A percentile compares a stretch with the other conserved stretches of the same genome.
Evolutionary conservation across 2,329 filamentous ascomycete species (phyloP).

Genomic region (Colletotrichum kahawae): DNA sequence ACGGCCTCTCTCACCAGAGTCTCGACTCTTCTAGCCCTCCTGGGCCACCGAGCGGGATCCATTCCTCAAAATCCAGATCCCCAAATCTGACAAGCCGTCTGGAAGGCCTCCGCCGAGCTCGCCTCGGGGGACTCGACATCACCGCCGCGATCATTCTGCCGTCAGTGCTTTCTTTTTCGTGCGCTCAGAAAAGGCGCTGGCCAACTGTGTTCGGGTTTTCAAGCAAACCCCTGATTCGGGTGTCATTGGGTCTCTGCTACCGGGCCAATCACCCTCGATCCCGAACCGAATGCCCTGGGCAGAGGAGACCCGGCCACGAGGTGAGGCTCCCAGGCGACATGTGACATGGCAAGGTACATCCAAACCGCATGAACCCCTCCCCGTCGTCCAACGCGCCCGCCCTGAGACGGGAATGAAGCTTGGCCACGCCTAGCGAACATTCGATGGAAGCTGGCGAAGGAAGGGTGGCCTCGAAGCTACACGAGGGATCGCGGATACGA

Average conservation of each 20-base stretch:
- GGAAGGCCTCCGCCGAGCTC: neutral
- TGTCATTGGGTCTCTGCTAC: neutral
- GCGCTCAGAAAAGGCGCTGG: neutral
- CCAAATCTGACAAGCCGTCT: neutral
- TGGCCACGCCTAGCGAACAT: neutral
- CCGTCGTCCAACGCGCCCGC: neutral
- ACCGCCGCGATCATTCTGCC: neutral
- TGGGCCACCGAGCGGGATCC: neutral
- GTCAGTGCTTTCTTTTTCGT: neutral
- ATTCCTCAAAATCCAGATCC: neutral
- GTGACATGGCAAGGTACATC: neutral
- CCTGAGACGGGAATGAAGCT: constrained; percentile 1
- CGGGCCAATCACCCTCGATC: neutral
- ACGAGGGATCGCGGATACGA: neutral
- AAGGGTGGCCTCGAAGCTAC: neutral
- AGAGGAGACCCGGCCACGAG: neutral
- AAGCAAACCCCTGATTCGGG: neutral
- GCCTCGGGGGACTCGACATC: neutral
- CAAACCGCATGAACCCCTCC: neutral
- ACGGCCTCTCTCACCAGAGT: constrained; percentile 1
- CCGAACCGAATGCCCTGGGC: neutral
- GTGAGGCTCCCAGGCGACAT: constrained; percentile 4
- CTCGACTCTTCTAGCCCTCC: constrained; percentile 15
- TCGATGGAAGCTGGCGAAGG: neutral
- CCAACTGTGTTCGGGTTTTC: neutral